Base-by-base conservation (phyloP, 2,329 filamentous ascomycete genomes). In the Metarhizium sp. region DNA sequence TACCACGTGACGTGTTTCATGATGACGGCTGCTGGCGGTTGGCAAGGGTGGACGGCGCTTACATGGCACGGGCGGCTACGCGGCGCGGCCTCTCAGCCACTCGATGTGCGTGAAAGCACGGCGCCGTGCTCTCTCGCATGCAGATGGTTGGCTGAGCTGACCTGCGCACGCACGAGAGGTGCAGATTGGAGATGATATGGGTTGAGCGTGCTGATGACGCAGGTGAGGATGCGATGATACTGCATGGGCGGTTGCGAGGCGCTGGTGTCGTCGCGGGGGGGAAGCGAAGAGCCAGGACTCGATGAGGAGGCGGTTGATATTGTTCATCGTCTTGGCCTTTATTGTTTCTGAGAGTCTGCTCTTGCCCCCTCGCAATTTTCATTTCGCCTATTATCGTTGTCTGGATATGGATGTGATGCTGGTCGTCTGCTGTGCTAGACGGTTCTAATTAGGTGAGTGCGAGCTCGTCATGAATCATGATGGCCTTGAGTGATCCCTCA, bases 331-430 rank as follows among this genome's bases (percentile, higher is more conserved):
- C 18, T 20, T 2, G 6, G n/a, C 11, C 43, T 20, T 46, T 46
- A 10, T 46, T 46, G n/a, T n/a, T 46, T 48, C 42, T 4, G 16
- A 18, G 7, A 7, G 6, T 25, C 11, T 45, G 16, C n/a, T 45
- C 6, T 16, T 45, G 14, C 14, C 4, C 4, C 40, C 11, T 36
- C 36, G 47, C 38, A 32, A 7, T 18, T 30, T 51, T 64, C 54
- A 59, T 58, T 57, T 61, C 58, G 59, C 20, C 45, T 20, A 45
- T 45, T 20, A 16, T 45, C 38, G 8, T 45, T 45, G 42, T 45
- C 3, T 11, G n/a, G 42, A 45, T 45, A 13, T 20, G 42, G 66
- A 60, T 70, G 68, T 65, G 69, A 71, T 71, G 69, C 69, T 68
- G 67, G 69, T 20, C 66, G 62, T 69, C 66, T 65, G 64, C 11